Conservation (phyloP, 2,329 filamentous ascomycete species). For the Aureobasidium sp. region DNA sequence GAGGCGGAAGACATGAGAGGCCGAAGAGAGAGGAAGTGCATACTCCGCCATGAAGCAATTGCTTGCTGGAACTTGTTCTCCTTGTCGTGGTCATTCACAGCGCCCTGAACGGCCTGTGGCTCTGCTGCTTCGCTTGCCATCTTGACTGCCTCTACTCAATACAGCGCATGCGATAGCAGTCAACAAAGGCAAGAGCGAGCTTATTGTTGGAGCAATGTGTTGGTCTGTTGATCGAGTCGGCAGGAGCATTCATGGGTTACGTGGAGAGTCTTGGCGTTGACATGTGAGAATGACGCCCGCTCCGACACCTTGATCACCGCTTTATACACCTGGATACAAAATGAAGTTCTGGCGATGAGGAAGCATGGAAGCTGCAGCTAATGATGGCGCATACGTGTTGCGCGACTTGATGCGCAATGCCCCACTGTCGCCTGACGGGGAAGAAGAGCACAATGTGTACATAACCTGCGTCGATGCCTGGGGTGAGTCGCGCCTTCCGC, state of each 20-base stretch:
- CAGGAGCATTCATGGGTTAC: not conserved
- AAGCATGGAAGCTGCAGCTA: slow-evolving; percentile 13
- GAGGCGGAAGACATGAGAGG: slow-evolving; percentile 4
- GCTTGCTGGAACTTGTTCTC: slow-evolving; percentile 96
- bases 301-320: not conserved
- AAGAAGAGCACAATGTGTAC: slow-evolving; percentile 39
- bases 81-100: slow-evolving; percentile 18
- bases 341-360: not conserved
- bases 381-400: slow-evolving; percentile 58
- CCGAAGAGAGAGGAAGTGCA: not conserved
- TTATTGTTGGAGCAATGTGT: not conserved
- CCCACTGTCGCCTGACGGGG: slow-evolving; percentile 60
- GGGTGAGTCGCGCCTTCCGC: slow-evolving; percentile 35
- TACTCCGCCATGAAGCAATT: slow-evolving; percentile 94
- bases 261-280: slow-evolving; percentile 1
- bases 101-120: slow-evolving; percentile 8
- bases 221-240: not conserved
- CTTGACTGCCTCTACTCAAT: not conserved
- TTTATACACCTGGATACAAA: not conserved
- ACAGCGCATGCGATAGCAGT: not conserved
- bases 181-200: not conserved
- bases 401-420: slow-evolving; percentile 62
- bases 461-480: slow-evolving; percentile 57
- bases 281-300: slow-evolving; percentile 1
- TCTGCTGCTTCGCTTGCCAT: slow-evolving; percentile 14